Conservation (phyloP, 2,329 filamentous ascomycete species). For the Exophiala spinifera region DNA sequence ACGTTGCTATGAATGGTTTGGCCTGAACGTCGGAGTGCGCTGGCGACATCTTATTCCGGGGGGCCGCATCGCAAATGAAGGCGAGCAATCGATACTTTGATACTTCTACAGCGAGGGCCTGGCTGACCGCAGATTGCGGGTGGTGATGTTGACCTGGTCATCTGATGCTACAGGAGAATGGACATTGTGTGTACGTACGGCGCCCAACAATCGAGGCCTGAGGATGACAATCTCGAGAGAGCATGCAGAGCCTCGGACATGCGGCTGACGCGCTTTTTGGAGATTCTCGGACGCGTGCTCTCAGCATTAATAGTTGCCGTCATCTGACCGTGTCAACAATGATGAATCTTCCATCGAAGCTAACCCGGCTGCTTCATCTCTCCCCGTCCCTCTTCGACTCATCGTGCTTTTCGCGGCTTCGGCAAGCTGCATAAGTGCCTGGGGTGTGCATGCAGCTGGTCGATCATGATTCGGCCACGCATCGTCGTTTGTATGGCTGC, state of each 20-base stretch:
- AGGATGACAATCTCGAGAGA: slow-evolving; percentile 1
- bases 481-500: slow-evolving; percentile 16
- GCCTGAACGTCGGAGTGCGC: neutral
- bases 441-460: slow-evolving; percentile 6
- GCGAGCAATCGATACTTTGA: too few relatives aligned
- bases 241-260: neutral
- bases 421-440: slow-evolving; percentile 17
- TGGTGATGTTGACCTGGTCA: neutral
- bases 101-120: neutral
- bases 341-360: neutral
- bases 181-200: neutral
- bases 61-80: neutral
- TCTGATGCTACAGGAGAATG: neutral
- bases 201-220: neutral
- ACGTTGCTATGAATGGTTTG: neutral
- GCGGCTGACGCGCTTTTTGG: neutral
- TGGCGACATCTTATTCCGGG: neutral
- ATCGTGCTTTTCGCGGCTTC: neutral
- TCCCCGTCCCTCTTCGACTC: neutral
- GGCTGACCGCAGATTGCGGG: neutral
- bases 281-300: slow-evolving; percentile 4
- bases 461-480: slow-evolving; percentile 20
- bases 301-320: neutral
- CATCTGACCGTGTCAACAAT: slow-evolving; percentile 12
- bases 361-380: neutral